Percentiles rank a stretch among this genome's conserved stretches.
These are phyloP conservation scores for Grifola frondosa DNA, from an alignment of 1,284 basidiomycete genomes.

Conservation along the genomic window DNA sequence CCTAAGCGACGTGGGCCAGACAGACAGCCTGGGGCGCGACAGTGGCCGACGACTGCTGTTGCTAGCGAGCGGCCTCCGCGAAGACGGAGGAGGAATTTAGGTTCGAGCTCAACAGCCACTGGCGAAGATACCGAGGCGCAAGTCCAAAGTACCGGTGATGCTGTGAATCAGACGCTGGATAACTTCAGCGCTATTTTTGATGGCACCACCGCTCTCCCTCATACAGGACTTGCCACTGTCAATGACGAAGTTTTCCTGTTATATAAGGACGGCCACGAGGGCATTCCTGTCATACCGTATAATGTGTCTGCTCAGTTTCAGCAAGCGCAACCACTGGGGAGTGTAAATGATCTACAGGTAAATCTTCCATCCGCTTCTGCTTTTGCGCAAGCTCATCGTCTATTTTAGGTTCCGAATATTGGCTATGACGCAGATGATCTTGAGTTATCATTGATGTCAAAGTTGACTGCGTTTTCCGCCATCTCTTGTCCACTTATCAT, in stretches of 20 bases:
- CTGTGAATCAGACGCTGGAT: too few relatives aligned
- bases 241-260: too few relatives aligned
- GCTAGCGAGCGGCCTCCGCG: slow-evolving; percentile 27
- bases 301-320: too few relatives aligned
- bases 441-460: slow-evolving; percentile 1
- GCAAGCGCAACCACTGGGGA: too few relatives aligned
- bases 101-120: slow-evolving; percentile 9
- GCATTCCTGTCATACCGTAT: too few relatives aligned
- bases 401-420: not conserved
- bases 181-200: too few relatives aligned
- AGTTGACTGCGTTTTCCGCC: not conserved
- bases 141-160: too few relatives aligned
- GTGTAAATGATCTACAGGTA: too few relatives aligned
- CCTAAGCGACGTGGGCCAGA: slow-evolving; percentile 79
- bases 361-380: slow-evolving; percentile 10
- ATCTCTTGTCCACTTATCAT: not conserved
- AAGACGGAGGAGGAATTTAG: slow-evolving; percentile 22
- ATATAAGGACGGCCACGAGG: too few relatives aligned
- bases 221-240: too few relatives aligned
- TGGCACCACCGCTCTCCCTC: not conserved
- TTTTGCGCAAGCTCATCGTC: not conserved
- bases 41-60: slow-evolving; percentile 40
- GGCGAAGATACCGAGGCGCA: slow-evolving; percentile 9
- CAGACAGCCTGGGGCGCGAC: slow-evolving; percentile 69
- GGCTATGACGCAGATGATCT: slow-evolving; percentile 1